Evolutionary conservation across 306 rosid species (phyloP).

Genomic region (Acacia confusa): DNA sequence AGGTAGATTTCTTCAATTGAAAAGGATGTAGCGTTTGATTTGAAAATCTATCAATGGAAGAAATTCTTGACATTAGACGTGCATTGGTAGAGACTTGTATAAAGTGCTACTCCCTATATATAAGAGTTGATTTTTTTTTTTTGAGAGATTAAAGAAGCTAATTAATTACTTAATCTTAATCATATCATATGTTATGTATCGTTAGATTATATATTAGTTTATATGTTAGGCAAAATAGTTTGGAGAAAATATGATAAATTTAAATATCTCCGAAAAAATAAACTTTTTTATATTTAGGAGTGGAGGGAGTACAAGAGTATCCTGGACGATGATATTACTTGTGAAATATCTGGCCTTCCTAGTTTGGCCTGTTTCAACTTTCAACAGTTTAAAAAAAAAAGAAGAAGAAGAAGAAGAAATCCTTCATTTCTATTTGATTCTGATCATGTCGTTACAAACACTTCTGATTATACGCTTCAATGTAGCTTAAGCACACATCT

Average conservation of each 20-base stretch:
- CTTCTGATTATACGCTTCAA: slow-evolving; percentile 5
- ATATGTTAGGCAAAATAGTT: too few species aligned
- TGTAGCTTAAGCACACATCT: background rate
- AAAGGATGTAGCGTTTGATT: background rate
- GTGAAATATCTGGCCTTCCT: background rate
- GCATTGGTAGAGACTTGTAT: background rate
- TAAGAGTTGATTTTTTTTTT: too few species aligned
- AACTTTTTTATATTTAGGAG: too few species aligned
- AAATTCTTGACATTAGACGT: background rate
- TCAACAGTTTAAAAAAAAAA: background rate
- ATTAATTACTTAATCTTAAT: too few species aligned
- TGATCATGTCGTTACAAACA: background rate
- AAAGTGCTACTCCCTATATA: background rate
- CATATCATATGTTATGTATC: too few species aligned
- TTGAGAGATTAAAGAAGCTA: too few species aligned
- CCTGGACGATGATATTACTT: background rate
- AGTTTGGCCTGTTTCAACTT: background rate
- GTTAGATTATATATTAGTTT: too few species aligned
- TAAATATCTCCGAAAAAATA: too few species aligned
- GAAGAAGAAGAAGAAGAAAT: too few species aligned
- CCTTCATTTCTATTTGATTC: background rate
- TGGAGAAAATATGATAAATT: too few species aligned
- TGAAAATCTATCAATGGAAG: background rate
- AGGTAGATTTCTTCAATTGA: background rate
- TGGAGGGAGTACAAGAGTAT: background rate